phyloP scores from a whole-genome alignment of 192 early-diverging fungal species.

The Coemansia sp. region DNA sequence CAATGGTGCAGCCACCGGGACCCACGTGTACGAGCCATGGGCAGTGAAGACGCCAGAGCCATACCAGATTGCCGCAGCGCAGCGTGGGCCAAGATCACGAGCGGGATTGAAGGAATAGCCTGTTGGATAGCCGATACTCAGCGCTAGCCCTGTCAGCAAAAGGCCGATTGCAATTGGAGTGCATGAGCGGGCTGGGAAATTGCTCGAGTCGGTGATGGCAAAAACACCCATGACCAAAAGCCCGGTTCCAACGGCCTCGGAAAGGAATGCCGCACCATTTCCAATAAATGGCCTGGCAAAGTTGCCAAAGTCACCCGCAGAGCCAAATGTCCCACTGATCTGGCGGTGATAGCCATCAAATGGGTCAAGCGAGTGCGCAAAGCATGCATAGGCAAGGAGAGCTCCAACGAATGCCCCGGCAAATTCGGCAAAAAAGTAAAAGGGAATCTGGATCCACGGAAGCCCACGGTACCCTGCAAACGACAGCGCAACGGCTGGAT shows the following conservation, averaged over 20 bases:
- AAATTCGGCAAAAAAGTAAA: slow-evolving; percentile 56
- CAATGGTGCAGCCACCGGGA: slow-evolving; percentile 68
- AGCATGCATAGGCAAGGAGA: slow-evolving; percentile 46
- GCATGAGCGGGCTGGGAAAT: slow-evolving; percentile 53
- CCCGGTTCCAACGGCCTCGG: slow-evolving; percentile 65
- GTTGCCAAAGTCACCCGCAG: slow-evolving; percentile 52
- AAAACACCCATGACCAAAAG: slow-evolving; percentile 62
- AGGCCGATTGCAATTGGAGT: slow-evolving; percentile 62
- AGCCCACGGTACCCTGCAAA: slow-evolving; percentile 54
- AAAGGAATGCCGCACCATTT: slow-evolving; percentile 50
- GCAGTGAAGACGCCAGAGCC: slow-evolving; percentile 64
- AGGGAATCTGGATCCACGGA: slow-evolving; percentile 56
- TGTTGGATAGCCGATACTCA: slow-evolving; percentile 60
- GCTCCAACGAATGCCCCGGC: slow-evolving; percentile 58
- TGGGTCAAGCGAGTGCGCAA: slow-evolving; percentile 48
- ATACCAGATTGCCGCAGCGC: slow-evolving; percentile 68
- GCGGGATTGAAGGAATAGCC: slow-evolving; percentile 72
- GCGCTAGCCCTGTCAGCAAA: slow-evolving; percentile 56
- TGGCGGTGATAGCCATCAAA: slow-evolving; percentile 51
- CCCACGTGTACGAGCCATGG: slow-evolving; percentile 67
- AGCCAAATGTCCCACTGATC: slow-evolving; percentile 35
- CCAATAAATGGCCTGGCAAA: slow-evolving; percentile 55
- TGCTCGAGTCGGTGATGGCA: slow-evolving; percentile 59
- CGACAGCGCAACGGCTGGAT: slow-evolving; percentile 53
- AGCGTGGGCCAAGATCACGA: slow-evolving; percentile 74